Conservation (phyloP, 768 basidiomycete genomes). For the Amanita inopinata region DNA sequence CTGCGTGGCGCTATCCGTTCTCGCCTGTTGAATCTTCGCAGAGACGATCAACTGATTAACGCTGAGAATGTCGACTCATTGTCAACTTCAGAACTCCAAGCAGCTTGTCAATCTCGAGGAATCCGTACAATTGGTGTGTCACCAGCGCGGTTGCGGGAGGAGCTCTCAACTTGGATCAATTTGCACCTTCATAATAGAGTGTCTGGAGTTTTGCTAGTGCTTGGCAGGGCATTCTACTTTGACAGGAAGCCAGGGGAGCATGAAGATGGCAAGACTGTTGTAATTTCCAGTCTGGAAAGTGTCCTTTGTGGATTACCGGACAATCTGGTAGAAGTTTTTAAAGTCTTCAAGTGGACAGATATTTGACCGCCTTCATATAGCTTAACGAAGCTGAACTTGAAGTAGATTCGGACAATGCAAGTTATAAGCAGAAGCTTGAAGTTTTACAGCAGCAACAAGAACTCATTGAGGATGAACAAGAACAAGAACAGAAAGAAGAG, state of each 20-base stretch:
- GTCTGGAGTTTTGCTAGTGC: constrained; percentile 86
- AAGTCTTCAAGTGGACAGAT: background rate
- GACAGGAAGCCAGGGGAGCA: constrained; percentile 64
- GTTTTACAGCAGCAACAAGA: constrained; percentile 98
- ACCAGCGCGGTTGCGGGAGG: constrained; percentile 81
- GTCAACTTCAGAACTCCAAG: constrained; percentile 85
- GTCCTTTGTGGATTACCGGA: constrained; percentile 91
- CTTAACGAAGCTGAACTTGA: constrained; percentile 96
- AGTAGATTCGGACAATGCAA: constrained; percentile 87
- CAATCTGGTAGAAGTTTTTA: constrained; percentile 59
- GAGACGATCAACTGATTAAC: constrained; percentile 91
- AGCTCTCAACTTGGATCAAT: constrained; percentile 87
- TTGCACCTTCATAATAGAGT: constrained; percentile 86
- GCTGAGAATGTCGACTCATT: constrained; percentile 85
- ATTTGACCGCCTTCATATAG: constrained; percentile 28
- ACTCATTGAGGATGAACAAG: constrained; percentile 97
- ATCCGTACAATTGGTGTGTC: constrained; percentile 84
- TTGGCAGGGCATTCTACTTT: constrained; percentile 94
- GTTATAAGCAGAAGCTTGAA: constrained; percentile 97
- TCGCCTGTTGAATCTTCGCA: constrained; percentile 70
- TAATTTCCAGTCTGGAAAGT: constrained; percentile 76
- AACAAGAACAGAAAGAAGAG: constrained; percentile 94
- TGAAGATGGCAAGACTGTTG: constrained; percentile 74
- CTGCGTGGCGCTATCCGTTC: constrained; percentile 84
- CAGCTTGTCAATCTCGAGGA: constrained; percentile 89